These are phyloP conservation scores for Globisporangium irregulare DNA, from an alignment of 352 stramenopile species.

Conservation along the genomic window DNA sequence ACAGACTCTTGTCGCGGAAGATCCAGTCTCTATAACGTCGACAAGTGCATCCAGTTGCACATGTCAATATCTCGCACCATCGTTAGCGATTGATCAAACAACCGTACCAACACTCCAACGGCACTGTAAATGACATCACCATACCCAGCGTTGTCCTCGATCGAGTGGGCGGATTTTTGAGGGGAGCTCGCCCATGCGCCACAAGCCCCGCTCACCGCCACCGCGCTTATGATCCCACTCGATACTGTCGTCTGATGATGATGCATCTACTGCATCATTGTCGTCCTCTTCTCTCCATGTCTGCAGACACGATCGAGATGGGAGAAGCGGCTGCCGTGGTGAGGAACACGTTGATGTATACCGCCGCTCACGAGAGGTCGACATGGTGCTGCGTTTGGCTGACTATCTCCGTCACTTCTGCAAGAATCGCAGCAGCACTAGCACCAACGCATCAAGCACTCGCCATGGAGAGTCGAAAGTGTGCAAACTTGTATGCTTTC, in stretches of 20 bases:
- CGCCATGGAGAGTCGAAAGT: not conserved
- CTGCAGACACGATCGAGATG: not conserved
- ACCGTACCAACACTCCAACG: not conserved
- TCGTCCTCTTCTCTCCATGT: constrained; percentile 8
- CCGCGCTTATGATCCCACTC: not conserved
- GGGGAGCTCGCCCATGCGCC: not conserved
- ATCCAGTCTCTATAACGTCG: constrained; percentile 5
- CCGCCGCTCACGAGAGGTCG: not conserved
- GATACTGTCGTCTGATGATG: not conserved
- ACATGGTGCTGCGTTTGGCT: not conserved
- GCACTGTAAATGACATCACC: not conserved
- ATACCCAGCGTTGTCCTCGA: not conserved
- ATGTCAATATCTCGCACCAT: not conserved
- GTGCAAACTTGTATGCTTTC: not conserved
- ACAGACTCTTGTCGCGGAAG: not conserved
- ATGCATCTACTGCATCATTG: not conserved
- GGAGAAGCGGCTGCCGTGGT: not conserved
- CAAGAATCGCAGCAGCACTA: not conserved
- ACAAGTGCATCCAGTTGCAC: not conserved
- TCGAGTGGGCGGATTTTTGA: not conserved
- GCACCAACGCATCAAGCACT: not conserved
- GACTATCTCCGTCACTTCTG: not conserved
- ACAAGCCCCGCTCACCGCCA: not conserved
- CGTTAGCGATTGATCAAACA: not conserved
- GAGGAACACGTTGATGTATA: not conserved